Base-by-base conservation (phyloP, 2,329 filamentous ascomycete genomes). In the Alternaria novae-zelandiae region DNA sequence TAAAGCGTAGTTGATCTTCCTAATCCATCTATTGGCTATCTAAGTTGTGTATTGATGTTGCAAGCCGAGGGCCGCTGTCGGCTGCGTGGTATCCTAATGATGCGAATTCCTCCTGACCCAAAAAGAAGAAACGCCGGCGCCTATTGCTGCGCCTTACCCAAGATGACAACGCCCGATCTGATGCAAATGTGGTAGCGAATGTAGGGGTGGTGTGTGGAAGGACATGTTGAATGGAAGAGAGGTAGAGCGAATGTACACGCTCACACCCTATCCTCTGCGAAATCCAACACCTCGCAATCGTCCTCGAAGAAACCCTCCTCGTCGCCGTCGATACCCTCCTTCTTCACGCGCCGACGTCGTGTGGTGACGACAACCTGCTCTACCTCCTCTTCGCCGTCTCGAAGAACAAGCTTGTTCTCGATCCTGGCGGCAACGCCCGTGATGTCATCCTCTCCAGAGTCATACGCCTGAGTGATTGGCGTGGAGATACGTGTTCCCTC, bases 241-340 rank as follows among this genome's bases (percentile, higher is more conserved):
- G 1, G 13, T 2, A 25, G 3, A 25, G 12, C 11, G 8, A 26
- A 0, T 8, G 21, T 44, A 2, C 53, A 41, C 11, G n/a, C 10
- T 76, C 64, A 81, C 0, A 87, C 86, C 47, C 86, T 79, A 65
- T 87, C 86, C 55, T 83, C 81, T 13, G 93, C 92, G 86, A 96
- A 96, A 81, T 97, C 93, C 66, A 97, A 86, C 61, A 97, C 91
- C 78, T 97, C 93, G 70, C 92, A 96, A 76, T 96, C 94, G 77
- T 97, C 93, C 80, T 97, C 94, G 73, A 97, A 97, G 79, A 97
- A 96, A 3, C 91, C 79, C 43, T 82, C 91, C 57, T 88, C 87
- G 59, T 90, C 89, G 61, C 92, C 91, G 11, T 81, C 78, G 28
- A 83, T 82, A 43, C 75, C 75, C 61, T 78, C 73, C 56, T 86